These are phyloP conservation scores for Coriaria nepalensis DNA, from an alignment of 306 rosid genomes.

Conservation along the genomic window DNA sequence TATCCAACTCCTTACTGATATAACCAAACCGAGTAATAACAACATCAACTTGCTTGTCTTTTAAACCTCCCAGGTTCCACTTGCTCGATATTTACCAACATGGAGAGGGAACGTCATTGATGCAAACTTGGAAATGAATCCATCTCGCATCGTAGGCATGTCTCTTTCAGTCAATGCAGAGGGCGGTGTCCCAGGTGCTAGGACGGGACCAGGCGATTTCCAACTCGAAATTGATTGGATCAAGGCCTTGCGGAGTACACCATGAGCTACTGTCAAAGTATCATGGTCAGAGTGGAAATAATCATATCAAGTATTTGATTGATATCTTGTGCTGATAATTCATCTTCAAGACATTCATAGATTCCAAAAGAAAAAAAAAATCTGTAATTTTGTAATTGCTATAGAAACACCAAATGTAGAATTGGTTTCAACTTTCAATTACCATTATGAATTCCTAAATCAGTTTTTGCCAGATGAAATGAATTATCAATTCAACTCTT, in stretches of 20 bases:
- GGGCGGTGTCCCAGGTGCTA: constrained; percentile 70
- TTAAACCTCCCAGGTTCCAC: constrained; percentile 51
- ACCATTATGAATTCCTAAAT: too few species aligned
- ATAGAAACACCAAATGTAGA: too few species aligned
- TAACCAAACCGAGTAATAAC: too few species aligned
- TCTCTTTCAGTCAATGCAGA: constrained; percentile 81
- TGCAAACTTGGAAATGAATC: constrained; percentile 70
- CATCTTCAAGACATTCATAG: too few species aligned
- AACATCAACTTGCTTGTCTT: background rate
- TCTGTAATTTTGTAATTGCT: too few species aligned
- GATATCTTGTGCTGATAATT: too few species aligned
- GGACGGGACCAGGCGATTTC: constrained; percentile 81
- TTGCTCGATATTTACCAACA: constrained; percentile 77
- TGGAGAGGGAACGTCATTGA: constrained; percentile 88
- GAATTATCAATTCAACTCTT: too few species aligned
- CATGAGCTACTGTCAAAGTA: constrained; percentile 15
- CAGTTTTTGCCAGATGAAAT: too few species aligned
- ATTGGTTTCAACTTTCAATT: too few species aligned
- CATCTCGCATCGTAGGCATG: constrained; percentile 72
- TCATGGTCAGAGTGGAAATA: background rate
- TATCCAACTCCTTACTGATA: too few species aligned
- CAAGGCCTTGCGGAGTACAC: constrained; percentile 52
- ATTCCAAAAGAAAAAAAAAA: too few species aligned
- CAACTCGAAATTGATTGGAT: constrained; percentile 69
- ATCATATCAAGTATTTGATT: too few species aligned